Conservation (phyloP, 2,329 filamentous ascomycete genomes). For the Scleromitrula shiraiana region DNA sequence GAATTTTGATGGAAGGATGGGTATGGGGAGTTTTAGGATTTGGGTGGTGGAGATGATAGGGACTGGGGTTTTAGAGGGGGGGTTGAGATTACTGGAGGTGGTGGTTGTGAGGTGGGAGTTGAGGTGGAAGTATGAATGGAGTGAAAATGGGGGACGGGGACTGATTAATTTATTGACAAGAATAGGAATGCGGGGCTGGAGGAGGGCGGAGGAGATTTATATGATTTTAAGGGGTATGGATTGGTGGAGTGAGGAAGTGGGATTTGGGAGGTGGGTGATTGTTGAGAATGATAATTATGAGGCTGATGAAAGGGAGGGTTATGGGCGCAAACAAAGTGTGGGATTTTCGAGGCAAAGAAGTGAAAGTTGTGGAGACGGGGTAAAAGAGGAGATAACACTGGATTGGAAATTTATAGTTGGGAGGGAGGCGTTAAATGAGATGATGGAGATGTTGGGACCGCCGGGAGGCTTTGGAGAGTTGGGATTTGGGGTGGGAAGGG, state of each 20-base stretch:
- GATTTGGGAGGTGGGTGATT: no score
- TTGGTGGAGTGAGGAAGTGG: no score
- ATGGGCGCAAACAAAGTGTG: neutral
- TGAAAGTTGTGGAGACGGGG: neutral
- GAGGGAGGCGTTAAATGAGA: conserved; percentile 13
- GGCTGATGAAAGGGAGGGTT: neutral
- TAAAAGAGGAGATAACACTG: conserved; percentile 5
- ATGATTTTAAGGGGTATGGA: no score
- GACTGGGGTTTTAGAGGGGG: no score
- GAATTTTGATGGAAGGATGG: no score
- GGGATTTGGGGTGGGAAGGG: conserved; percentile 11
- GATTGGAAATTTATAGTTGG: conserved; percentile 14
- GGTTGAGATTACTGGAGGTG: no score
- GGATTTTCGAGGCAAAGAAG: neutral
- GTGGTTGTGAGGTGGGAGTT: no score
- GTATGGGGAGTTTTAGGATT: no score
- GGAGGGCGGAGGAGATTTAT: no score
- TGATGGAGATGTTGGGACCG: conserved; percentile 16
- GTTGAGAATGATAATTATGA: neutral
- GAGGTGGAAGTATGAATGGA: neutral
- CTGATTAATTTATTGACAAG: no score
- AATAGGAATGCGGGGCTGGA: no score
- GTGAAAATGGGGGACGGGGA: neutral
- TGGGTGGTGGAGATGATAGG: no score
- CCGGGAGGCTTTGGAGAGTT: conserved; percentile 17